Base-by-base conservation (phyloP, 2,329 filamentous ascomycete genomes). In the Uncinocarpus reesii region DNA sequence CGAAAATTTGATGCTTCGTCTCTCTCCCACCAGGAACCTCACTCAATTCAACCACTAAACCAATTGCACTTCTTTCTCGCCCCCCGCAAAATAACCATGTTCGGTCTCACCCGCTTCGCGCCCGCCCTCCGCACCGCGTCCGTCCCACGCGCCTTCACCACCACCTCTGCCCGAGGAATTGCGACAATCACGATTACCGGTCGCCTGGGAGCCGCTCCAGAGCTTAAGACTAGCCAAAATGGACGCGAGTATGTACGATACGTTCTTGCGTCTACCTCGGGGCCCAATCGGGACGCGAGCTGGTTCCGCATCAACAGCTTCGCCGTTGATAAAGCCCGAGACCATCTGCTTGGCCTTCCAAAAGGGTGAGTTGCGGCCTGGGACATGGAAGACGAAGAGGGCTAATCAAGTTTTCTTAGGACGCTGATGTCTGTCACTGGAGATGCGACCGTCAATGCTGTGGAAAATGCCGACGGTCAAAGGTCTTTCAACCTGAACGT, bases 111-210 rank as follows among this genome's bases (percentile, higher is more conserved):
- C 70, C 74, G 67, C 66, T 72, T 68, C 57, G 68, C 68, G 69
- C 69, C 67, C 57, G 59, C 65, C 69, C 63, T 68, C 68, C 62
- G 69, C 72, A 63, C 69, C 65, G 62, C 68, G 55, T 57, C 58
- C 53, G 55, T 69, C 53, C 55, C 64, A 28, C 86, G 87, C 68
- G 70, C 81, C 62, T 95, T 95, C 78, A 80, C 81, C 58, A 81
- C 83, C 37, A 71, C 80, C 34, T 67, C 77, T 42, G 59, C 72
- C 36, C 70, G 71, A 56, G 76, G 78, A 53, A 62, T 92, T 56
- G 86, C 92, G 57, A 84, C 82, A 68, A 84, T 98, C 73, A 84
- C 81, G 60, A 74, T 98, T 66, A 77, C 95, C 58, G 92, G 92
- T 62, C 84, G 88, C 66, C 80, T 98, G 44, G 87, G 78, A 52